phyloP scores from a whole-genome alignment of 257 asterid species.

The Marsdenia floribunda region DNA sequence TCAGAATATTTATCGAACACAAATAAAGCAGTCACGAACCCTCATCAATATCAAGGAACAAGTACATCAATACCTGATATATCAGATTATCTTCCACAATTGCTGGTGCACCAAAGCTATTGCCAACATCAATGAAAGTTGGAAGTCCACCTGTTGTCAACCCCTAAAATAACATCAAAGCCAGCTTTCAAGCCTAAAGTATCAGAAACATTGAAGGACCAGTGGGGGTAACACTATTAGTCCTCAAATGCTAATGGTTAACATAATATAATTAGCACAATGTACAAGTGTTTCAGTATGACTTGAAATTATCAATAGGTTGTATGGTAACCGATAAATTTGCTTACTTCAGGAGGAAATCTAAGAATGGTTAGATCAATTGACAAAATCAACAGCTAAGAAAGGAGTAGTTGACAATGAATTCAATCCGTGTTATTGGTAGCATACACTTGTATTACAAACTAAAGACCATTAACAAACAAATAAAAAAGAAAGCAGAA shows the following conservation, averaged over 20 bases:
- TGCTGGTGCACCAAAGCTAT: slow-evolving; percentile 98
- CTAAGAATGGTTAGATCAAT: not conserved
- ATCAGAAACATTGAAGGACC: not conserved
- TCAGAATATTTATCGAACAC: not conserved
- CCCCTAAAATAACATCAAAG: slow-evolving; percentile 45
- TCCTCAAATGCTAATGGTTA: not conserved
- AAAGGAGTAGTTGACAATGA: not conserved
- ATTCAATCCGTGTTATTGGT: not conserved
- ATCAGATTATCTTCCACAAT: slow-evolving; percentile 90
- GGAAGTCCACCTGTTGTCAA: slow-evolving; percentile 99
- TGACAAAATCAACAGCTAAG: not conserved
- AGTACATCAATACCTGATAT: slow-evolving; percentile 51
- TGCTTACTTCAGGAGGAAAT: not conserved
- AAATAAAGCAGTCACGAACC: not conserved
- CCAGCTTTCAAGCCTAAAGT: not conserved
- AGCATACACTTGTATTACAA: not conserved
- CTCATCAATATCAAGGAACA: slow-evolving; percentile 3
- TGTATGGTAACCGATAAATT: not conserved
- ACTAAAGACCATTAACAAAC: not conserved
- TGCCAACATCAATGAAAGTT: slow-evolving; percentile 93
- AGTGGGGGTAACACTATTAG: not conserved
- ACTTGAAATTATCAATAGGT: not conserved
- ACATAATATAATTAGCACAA: not conserved
- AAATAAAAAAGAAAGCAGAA: not conserved
- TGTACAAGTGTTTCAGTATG: not conserved